Base-by-base conservation (phyloP, 768 basidiomycete species). In the Macrocybe gigantea region DNA sequence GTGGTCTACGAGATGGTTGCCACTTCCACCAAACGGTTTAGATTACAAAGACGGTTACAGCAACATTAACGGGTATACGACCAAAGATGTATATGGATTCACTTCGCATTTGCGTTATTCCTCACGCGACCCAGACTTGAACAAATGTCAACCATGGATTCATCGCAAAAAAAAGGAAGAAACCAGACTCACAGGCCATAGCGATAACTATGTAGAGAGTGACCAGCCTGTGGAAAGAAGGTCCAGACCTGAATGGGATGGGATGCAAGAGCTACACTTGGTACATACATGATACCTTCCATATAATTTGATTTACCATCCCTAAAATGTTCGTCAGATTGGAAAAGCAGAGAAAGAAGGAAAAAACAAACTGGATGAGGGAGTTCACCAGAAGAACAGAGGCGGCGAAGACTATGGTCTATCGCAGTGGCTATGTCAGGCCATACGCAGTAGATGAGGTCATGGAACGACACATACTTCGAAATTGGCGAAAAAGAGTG, bases 301-400 rank as follows among this genome's bases (percentile, higher is more conserved):
- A 95, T 88, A 60, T 91, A 93, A 59, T 94, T 93, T 11, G 87
- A 85, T 57, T 84, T 85, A 39, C 92, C 92, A 53, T 90, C 86
- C 68, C 82, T 79, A 55, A 7, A 41, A 36, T 33, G 33, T 45
- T 41, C 38, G 50, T 50, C 13, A 50, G 35, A 22, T 33, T 46
- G 6, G 35, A 46, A 33, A 34, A 30, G 10, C 42, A 38, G 8
- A 11, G 37, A 43, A 35, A 40, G 37, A 38, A 35, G 38, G 41
- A 33, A 52, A 29, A 35, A 6, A 74, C 80, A 40, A 50, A 79
- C 81, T 83, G 80, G 52, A 91, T 77, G 7, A 94, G 74, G 6
- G 91, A 79, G 66, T 92, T 92, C 52, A 91, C 89, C 30, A 96
- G 80, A 47, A 95, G 65, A 22, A 95, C 89, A 2, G 92, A 90